Base-by-base conservation (phyloP, 1,284 basidiomycete species). In the Trichosporon sp. region DNA sequence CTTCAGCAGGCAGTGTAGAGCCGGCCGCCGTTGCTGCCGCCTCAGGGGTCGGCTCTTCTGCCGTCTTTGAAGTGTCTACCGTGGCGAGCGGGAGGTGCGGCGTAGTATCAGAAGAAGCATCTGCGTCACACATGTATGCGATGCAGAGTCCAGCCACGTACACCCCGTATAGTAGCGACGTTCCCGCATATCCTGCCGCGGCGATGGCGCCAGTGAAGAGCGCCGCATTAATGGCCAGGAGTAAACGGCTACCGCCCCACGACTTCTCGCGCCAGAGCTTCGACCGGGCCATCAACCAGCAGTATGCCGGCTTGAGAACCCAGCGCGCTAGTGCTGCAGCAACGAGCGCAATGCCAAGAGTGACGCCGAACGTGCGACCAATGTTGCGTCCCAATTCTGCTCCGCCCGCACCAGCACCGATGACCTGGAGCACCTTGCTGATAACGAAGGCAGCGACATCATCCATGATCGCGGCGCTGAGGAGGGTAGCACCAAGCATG, bases 371-470 rank as follows among this genome's bases (percentile, higher is more conserved):
- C 1, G 78, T 74, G 32, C 76, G 71, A 10, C 76, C 79, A 12
- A 80, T 78, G 14, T 74, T 75, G 10, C 68, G 74, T 1, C 80
- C 80, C 4, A 80, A 68, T 19, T 63, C 73, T 14, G 71, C 67
- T 16, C 69, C 63, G 3, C 70, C 68, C 1, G 66, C 67, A 8
- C 69, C 72, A 7, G 76, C 67, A 5, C 79, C 84, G 0, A 88
- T 77, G 0, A 83, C 79, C 4, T 81, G 77, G 26, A 88, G 81
- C 31, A 89, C 82, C 31, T 86, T 84, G 8, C 85, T 83, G 38
- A 89, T 83, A 59, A 89, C 85, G 21, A 89, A 85, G 0, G 87
- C 88, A 7, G 88, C 78, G 8, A 89, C 84, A 76, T 89, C 88
- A 78, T 89, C 88, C 66, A 88, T 83, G 19, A 89, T 81, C 0